Conservation (phyloP, 495 filamentous ascomycete genomes). For the Jackrogersella multiformis region DNA sequence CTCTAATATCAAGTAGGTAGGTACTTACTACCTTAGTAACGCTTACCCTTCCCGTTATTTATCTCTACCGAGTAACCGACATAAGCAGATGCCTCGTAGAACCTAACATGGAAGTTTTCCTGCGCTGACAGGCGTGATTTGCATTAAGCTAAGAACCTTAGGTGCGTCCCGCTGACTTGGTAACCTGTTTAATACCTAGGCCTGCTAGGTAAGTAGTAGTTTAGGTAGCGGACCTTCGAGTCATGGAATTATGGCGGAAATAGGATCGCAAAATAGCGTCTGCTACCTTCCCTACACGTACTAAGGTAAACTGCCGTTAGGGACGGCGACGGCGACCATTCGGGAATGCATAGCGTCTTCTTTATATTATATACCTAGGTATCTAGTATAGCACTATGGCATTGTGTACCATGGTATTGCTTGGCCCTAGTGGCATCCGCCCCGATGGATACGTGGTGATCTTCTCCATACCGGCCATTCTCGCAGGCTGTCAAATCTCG, state of each 20-base stretch:
- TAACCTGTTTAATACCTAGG: constrained; percentile 16
- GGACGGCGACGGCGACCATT: constrained; percentile 30
- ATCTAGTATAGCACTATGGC: no score
- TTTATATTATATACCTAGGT: constrained; percentile 22
- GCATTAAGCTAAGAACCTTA: constrained; percentile 29
- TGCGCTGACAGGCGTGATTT: constrained; percentile 29
- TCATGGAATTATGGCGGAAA: background rate
- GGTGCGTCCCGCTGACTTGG: constrained; percentile 28
- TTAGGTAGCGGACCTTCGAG: no score
- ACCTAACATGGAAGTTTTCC: constrained; percentile 10
- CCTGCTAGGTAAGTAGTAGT: no score
- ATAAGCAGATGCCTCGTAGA: no score
- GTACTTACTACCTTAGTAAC: no score
- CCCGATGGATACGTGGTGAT: constrained; percentile 34
- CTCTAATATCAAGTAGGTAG: no score
- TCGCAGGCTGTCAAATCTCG: constrained; percentile 41
- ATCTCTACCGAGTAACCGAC: constrained; percentile 28
- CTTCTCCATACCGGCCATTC: constrained; percentile 27
- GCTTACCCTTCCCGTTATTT: constrained; percentile 8
- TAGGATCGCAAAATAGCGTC: background rate
- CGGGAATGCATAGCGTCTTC: constrained; percentile 32
- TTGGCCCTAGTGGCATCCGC: constrained; percentile 34
- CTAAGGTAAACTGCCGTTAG: constrained; percentile 21
- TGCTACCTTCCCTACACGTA: constrained; percentile 22
- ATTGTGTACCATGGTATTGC: no score